Percentiles rank a stretch among this genome's conserved stretches.
phyloP scores from a whole-genome alignment of 2,329 filamentous ascomycete species.

The Xylaria sp. region DNA sequence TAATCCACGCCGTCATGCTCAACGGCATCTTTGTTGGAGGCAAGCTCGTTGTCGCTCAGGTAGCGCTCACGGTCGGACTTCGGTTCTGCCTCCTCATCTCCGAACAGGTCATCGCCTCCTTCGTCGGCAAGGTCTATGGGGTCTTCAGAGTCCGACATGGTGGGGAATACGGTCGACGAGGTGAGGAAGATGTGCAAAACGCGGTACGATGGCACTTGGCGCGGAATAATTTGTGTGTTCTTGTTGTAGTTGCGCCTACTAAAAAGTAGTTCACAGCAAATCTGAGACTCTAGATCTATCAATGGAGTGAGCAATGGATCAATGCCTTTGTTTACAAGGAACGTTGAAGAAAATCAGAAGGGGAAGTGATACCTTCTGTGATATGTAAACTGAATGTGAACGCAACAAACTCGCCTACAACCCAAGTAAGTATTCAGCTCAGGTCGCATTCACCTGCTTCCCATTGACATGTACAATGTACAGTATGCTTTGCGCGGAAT shows the following conservation, averaged over 20 bases:
- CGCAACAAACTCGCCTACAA: neutral
- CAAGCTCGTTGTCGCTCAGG: constrained; percentile 70
- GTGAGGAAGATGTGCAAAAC: neutral
- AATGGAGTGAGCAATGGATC: neutral
- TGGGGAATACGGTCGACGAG: constrained; percentile 24
- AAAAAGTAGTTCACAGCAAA: neutral
- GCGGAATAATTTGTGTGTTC: neutral
- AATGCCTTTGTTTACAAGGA: neutral
- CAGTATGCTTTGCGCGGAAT: no score
- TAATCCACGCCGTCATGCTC: constrained; percentile 54
- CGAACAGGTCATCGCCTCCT: constrained; percentile 71
- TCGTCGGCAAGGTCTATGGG: constrained; percentile 62
- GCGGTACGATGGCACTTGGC: neutral
- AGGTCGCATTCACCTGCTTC: no score
- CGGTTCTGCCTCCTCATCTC: constrained; percentile 67
- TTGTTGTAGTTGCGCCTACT: neutral
- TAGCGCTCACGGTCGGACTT: constrained; percentile 71
- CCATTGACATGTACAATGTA: no score
- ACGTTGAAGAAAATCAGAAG: neutral
- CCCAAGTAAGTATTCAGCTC: no score
- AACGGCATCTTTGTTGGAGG: constrained; percentile 61
- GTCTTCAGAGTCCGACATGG: constrained; percentile 69
- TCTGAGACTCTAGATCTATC: neutral
- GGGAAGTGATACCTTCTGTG: constrained; percentile 6
- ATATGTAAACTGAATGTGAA: neutral